Conservation (phyloP, 2,329 filamentous ascomycete species). For the Fusarium hainanense region DNA sequence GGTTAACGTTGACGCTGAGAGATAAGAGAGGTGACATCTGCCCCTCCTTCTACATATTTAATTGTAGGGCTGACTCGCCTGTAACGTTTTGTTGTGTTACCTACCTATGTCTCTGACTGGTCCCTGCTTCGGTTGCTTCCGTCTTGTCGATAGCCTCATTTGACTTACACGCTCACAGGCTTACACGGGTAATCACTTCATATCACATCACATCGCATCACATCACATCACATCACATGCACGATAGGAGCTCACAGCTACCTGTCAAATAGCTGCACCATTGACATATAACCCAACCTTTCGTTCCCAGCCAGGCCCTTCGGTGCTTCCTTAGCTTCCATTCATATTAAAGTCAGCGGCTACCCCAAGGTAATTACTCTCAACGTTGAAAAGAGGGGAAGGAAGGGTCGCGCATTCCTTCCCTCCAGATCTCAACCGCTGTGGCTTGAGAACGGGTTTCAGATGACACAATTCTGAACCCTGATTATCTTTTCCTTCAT, state of each 20-base stretch:
- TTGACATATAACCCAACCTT: neutral
- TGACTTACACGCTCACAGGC: neutral
- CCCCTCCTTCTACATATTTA: slow-evolving; percentile 1
- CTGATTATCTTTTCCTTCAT: slow-evolving; percentile 16
- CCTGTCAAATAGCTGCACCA: slow-evolving; percentile 2
- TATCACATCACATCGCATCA: slow-evolving; percentile 26
- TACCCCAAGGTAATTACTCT: neutral
- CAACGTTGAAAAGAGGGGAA: slow-evolving; percentile 11
- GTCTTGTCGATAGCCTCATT: slow-evolving; percentile 9
- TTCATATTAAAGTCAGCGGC: neutral
- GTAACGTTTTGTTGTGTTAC: slow-evolving; percentile 5
- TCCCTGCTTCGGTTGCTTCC: slow-evolving; percentile 12
- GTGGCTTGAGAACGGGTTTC: slow-evolving; percentile 24
- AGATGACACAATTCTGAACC: slow-evolving; percentile 13
- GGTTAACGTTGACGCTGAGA: slow-evolving; percentile 10
- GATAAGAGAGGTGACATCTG: slow-evolving; percentile 11
- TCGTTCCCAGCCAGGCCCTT: neutral
- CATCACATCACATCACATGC: slow-evolving; percentile 21
- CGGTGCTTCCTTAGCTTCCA: neutral
- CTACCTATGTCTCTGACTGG: neutral
- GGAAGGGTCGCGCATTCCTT: slow-evolving; percentile 8
- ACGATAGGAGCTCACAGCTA: neutral
- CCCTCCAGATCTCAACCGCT: neutral
- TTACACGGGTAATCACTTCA: neutral
- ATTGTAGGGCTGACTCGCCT: slow-evolving; percentile 1